Evolutionary conservation across 345 rosid genomes (phyloP), one percentile per base, ranked within the genome.

Genomic region (Cardiospermum halicacabum): DNA sequence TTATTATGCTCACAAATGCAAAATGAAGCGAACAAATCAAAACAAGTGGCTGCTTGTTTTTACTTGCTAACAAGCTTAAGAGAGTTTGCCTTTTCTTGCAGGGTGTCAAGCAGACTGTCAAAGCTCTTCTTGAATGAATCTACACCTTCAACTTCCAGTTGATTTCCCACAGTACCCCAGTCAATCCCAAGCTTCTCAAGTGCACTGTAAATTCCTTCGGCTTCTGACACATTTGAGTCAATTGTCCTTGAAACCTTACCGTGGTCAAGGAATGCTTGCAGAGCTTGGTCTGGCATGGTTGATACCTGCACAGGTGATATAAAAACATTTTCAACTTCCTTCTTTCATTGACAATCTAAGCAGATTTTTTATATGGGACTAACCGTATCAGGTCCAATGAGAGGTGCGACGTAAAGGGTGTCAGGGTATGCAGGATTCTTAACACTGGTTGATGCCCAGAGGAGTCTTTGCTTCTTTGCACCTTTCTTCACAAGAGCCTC

Each of bases 281-380:
- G 86, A 27, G 97, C 97, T 80, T 94, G 99, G 80, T 94, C 99
- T 0, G 99, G 99, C 99, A 94, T 94, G 37, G 99, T 91, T 51
- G 97, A 91, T 32, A 94, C 97, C 99, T 94, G 75, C 19, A 58
- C 32, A 3, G 12, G 37, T 12, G 19, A 56, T n/a, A 11, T n/a
- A 12, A 28, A 64, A n/a, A n/a, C n/a, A n/a, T n/a, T n/a, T n/a
- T n/a, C n/a, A n/a, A n/a, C n/a, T n/a, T n/a, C n/a, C n/a, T n/a
- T n/a, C n/a, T n/a, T n/a, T n/a, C n/a, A n/a, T 11, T 58, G 45
- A 49, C 37, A 39, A 31, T 40, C 10, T 34, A 34, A 34, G 39
- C 39, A 5, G 39, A 0, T 39, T 15, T 39, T 39, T 39, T 15
- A 39, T 39, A 39, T 43, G 53, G 50, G 56, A 53, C 91, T 78